Percentiles rank a stretch among this genome's conserved stretches.
Conservation (phyloP, 2,329 filamentous ascomycete species). For the Fusarium sp. region DNA sequence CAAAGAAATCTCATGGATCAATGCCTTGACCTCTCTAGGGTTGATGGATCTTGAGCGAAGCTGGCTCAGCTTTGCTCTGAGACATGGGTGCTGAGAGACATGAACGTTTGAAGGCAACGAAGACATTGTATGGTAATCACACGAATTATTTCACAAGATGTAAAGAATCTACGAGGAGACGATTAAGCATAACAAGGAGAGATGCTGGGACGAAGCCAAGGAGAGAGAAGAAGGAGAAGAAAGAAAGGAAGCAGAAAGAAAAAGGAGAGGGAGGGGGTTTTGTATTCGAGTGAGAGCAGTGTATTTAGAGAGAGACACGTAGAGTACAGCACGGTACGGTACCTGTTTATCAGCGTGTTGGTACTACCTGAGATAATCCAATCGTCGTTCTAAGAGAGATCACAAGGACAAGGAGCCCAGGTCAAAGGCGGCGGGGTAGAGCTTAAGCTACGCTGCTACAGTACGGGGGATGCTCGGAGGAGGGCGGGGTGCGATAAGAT, state of each 20-base stretch:
- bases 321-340: slow-evolving; percentile 2
- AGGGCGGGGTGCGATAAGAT: slow-evolving; percentile 49
- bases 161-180: slow-evolving; percentile 33
- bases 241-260: slow-evolving; percentile 30
- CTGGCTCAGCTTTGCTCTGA: slow-evolving; percentile 89
- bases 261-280: slow-evolving; percentile 31
- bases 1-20: slow-evolving; percentile 88
- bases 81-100: slow-evolving; percentile 86
- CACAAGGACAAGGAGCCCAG: slow-evolving; percentile 30
- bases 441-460: slow-evolving; percentile 22
- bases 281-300: slow-evolving; percentile 31
- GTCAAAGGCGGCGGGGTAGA: slow-evolving; percentile 34
- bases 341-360: slow-evolving; percentile 27
- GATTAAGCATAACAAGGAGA: slow-evolving; percentile 39
- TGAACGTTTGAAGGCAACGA: slow-evolving; percentile 74
- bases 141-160: slow-evolving; percentile 23
- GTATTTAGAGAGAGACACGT: slow-evolving; percentile 25
- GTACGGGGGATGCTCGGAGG: slow-evolving; percentile 32
- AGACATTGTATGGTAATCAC: slow-evolving; percentile 48
- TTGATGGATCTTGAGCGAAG: slow-evolving; percentile 80
- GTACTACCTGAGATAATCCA: slow-evolving; percentile 37
- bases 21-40: slow-evolving; percentile 80
- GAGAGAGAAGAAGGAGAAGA: slow-evolving; percentile 39
- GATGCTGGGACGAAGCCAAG: slow-evolving; percentile 48
- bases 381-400: slow-evolving; percentile 33